Evolutionary conservation across 257 asterid genomes (phyloP).

Genomic region (Orobanche coerulescens): DNA sequence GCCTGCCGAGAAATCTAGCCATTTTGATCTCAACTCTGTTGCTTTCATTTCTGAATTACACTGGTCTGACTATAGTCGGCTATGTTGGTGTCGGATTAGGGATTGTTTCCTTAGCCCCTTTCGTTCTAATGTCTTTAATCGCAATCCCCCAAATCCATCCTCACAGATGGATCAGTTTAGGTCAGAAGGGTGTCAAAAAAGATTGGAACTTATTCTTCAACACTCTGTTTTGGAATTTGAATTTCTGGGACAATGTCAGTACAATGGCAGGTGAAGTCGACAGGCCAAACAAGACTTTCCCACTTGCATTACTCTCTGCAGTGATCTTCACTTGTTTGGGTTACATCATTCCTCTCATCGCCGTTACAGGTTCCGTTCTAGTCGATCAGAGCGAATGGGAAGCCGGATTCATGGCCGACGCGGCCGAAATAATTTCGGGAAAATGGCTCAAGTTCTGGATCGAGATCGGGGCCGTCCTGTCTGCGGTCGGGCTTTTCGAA

Average conservation of each 20-base stretch:
- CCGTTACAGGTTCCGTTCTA: constrained; percentile 51
- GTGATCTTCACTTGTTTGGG: constrained; percentile 61
- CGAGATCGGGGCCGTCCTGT: constrained; percentile 58
- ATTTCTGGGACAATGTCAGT: constrained; percentile 73
- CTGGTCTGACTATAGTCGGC: constrained; percentile 62
- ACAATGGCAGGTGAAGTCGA: constrained; percentile 80
- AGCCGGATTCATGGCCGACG: constrained; percentile 58
- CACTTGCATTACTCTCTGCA: constrained; percentile 39
- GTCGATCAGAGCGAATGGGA: constrained; percentile 63
- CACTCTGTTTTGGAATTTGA: constrained; percentile 67
- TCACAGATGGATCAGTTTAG: constrained; percentile 48
- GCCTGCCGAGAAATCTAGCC: constrained; percentile 37
- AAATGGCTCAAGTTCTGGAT: constrained; percentile 71
- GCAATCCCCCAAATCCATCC: constrained; percentile 69
- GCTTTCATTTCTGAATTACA: constrained; percentile 44
- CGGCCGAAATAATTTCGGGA: constrained; percentile 44
- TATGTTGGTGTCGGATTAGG: constrained; percentile 53
- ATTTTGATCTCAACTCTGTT: constrained; percentile 35
- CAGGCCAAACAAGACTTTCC: constrained; percentile 47
- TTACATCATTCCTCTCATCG: constrained; percentile 59
- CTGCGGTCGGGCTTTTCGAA: constrained; percentile 54
- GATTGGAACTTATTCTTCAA: constrained; percentile 66
- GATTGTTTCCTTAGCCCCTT: constrained; percentile 51
- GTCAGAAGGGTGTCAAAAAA: constrained; percentile 42
- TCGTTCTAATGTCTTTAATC: constrained; percentile 45